Base-by-base conservation (phyloP, 257 asterid species). In the Orobanche coerulescens region DNA sequence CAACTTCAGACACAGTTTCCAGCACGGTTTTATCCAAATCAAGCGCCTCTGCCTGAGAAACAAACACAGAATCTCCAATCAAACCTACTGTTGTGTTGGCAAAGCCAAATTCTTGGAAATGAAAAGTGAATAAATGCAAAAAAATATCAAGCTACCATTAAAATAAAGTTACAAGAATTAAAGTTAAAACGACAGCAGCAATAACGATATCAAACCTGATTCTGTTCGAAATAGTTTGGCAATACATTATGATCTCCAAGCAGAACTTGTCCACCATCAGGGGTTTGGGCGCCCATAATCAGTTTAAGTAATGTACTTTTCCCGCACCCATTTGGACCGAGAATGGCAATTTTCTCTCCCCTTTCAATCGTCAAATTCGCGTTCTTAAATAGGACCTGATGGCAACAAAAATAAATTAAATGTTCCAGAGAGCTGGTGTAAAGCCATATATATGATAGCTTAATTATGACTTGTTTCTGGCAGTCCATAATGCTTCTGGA, bases 271-370 rank as follows among this genome's bases (percentile, higher is more conserved):
- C 99, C 99, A 5, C 46, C 28, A 23, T 60, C 67, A 53, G 97
- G 95, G 67, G 71, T 71, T 76, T 81, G 76, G 78, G 84, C 73
- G 75, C 88, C 95, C 97, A 93, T 93, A 56, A 88, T 84, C 81
- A 93, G 79, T 70, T 93, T 86, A 48, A 93, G 96, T 66, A 93
- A 78, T 9, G 96, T 86, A 71, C 99, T 93, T 71, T 93, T 93
- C 44, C 99, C 99, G 70, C 99, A 93, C 10, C 99, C 99, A 63
- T 93, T 93, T 54, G 99, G 97, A 42, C 99, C 99, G 70, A 93
- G 80, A 75, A 93, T 86, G 47, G 99, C 97, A n/a, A 93, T 79
- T 76, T 93, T 93, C 59, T 93, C 99, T 49, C 96, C 97, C 73
- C 79, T 86, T 77, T 83, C 86, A 24, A 93, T 89, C 8, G 94